Evolutionary conservation across 73 alveolate species (phyloP).

Genomic region (Paramecium primaurelia): DNA sequence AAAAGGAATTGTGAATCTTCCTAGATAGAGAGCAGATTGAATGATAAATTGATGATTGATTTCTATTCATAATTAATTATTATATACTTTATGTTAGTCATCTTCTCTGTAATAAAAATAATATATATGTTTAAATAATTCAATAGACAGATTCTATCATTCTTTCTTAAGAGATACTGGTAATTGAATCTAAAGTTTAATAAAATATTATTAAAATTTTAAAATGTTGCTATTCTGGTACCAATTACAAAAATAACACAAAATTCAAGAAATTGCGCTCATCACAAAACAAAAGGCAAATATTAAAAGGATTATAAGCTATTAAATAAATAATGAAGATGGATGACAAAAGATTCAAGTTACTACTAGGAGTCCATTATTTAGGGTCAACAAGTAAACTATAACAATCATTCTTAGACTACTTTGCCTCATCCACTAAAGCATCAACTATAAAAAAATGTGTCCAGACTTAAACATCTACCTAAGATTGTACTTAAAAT

Average conservation of each 20-base stretch:
- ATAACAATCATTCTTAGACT: background rate
- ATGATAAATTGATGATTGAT: background rate
- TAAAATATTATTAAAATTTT: no score
- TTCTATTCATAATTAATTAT: background rate
- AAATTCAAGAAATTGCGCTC: slow-evolving; percentile 6
- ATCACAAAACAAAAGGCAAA: background rate
- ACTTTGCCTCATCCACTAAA: background rate
- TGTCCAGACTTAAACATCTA: background rate
- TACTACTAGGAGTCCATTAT: background rate
- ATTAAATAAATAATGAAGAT: slow-evolving; percentile 3
- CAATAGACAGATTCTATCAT: background rate
- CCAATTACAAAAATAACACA: background rate
- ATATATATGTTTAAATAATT: no score
- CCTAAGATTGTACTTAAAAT: background rate
- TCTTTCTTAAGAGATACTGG: background rate
- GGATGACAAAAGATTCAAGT: background rate
- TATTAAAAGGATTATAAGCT: slow-evolving; percentile 1
- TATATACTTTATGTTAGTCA: background rate
- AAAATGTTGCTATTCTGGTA: background rate
- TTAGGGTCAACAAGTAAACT: background rate
- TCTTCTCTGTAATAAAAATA: no score
- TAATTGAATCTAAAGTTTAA: background rate
- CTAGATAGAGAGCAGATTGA: slow-evolving; percentile 34
- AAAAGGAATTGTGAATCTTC: slow-evolving; percentile 26
- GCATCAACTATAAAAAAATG: background rate